These are phyloP conservation scores for Wickerhamomyces bovis DNA, from an alignment of 805 yeast genomes.

Conservation along the genomic window DNA sequence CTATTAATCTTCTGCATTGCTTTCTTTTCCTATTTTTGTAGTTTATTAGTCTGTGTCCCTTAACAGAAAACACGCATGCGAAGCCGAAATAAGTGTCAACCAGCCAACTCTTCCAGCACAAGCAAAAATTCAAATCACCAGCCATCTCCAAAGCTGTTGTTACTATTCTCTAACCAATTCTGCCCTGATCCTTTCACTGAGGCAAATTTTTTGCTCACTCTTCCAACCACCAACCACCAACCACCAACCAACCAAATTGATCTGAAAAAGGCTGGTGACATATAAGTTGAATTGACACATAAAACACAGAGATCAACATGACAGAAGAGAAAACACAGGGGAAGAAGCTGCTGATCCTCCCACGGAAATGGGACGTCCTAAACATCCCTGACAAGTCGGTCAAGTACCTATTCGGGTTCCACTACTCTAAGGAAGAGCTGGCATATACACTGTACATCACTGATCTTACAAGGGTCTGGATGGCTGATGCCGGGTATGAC, in stretches of 20 bases:
- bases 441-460: conserved; percentile 17
- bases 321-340: neutral
- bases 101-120: neutral
- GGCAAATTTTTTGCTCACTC: too few species aligned
- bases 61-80: neutral
- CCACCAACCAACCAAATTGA: too few species aligned
- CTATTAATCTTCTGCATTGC: neutral
- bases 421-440: conserved; percentile 7
- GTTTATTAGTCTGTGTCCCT: neutral
- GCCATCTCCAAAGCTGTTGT: neutral
- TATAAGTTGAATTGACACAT: neutral
- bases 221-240: neutral
- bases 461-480: conserved; percentile 21
- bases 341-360: conserved; percentile 10
- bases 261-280: neutral
- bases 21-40: neutral
- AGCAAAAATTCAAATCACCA: neutral
- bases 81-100: neutral
- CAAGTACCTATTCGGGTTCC: conserved; percentile 16
- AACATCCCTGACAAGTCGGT: conserved; percentile 4
- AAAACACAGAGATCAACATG: neutral
- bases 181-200: neutral
- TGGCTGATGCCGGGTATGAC: conserved; percentile 13
- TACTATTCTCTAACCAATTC: neutral
- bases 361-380: conserved; percentile 19